phyloP scores from a whole-genome alignment of 345 rosid species.

The Brassica incana region DNA sequence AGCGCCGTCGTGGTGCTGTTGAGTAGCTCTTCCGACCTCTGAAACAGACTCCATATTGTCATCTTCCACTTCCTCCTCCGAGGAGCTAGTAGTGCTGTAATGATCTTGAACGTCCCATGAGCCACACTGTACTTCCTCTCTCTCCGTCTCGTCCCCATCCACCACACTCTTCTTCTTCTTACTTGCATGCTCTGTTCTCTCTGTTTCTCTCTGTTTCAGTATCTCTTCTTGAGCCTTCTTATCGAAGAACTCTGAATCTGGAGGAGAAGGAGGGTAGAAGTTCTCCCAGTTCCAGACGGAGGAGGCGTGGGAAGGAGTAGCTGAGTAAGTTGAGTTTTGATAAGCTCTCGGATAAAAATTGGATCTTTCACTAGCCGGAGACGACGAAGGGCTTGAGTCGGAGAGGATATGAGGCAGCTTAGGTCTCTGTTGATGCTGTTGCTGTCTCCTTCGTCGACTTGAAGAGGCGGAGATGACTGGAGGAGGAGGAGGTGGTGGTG shows the following conservation, averaged over 20 bases:
- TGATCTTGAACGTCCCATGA: slow-evolving; percentile 89
- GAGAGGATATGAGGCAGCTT: slow-evolving; percentile 92
- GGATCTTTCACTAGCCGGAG: slow-evolving; percentile 61
- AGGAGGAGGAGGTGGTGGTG: slow-evolving; percentile 48
- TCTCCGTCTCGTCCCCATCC: slow-evolving; percentile 53
- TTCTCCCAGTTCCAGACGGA: slow-evolving; percentile 98
- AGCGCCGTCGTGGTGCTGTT: slow-evolving; percentile 15
- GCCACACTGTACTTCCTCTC: slow-evolving; percentile 94
- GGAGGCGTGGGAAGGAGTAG: slow-evolving; percentile 84
- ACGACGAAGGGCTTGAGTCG: slow-evolving; percentile 52
- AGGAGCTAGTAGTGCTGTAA: slow-evolving; percentile 56
- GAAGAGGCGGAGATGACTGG: slow-evolving; percentile 34
- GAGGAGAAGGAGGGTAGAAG: slow-evolving; percentile 93
- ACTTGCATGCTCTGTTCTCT: slow-evolving; percentile 55
- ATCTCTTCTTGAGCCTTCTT: slow-evolving; percentile 41
- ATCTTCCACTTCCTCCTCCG: slow-evolving; percentile 43
- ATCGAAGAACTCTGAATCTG: slow-evolving; percentile 79
- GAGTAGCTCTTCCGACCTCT: slow-evolving; percentile 46
- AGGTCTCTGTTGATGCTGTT: slow-evolving; percentile 32
- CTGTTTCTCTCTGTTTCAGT: slow-evolving; percentile 41
- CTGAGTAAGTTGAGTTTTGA: slow-evolving; percentile 66
- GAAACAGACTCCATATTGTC: slow-evolving; percentile 62
- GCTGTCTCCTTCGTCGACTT: slow-evolving; percentile 41
- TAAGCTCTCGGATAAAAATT: slow-evolving; percentile 62
- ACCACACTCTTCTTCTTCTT: slow-evolving; percentile 24